These are phyloP conservation scores for Backusella mclennaniae DNA, from an alignment of 192 early-diverging fungal species.

Conservation along the genomic window DNA sequence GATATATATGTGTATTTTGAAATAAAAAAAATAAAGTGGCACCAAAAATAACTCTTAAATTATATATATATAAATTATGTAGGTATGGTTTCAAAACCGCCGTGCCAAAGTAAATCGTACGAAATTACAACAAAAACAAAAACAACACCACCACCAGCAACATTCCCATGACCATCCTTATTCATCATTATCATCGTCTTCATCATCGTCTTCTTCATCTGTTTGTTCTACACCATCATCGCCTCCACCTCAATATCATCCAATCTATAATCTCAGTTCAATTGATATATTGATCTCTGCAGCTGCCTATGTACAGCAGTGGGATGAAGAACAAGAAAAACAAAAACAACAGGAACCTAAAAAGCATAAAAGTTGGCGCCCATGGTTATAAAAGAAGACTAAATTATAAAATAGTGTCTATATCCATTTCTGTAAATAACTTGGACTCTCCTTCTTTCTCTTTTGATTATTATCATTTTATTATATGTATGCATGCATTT, in stretches of 20 bases:
- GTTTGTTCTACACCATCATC: conserved; percentile 6
- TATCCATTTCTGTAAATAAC: conserved; percentile 2
- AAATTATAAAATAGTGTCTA: background rate
- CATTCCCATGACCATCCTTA: conserved; percentile 9
- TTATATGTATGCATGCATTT: background rate
- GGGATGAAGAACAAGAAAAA: conserved; percentile 29
- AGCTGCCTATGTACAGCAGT: conserved; percentile 39
- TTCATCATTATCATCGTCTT: conserved; percentile 6
- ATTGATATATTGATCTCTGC: conserved; percentile 41
- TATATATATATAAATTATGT: background rate
- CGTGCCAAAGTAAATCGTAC: conserved; percentile 75
- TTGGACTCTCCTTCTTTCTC: background rate
- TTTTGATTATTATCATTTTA: background rate
- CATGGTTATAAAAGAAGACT: conserved; percentile 8
- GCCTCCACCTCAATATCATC: background rate
- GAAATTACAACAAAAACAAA: conserved; percentile 13
- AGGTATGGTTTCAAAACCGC: conserved; percentile 88
- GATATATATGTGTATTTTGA: background rate
- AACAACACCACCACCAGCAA: conserved; percentile 7
- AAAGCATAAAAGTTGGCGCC: conserved; percentile 15
- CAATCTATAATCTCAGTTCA: conserved; percentile 2
- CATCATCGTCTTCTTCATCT: conserved; percentile 11
- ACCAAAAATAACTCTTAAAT: conserved; percentile 11
- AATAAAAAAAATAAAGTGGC: background rate
- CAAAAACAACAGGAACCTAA: background rate